Evolutionary conservation across 495 filamentous ascomycete genomes (phyloP).

Genomic region (Recurvomyces mirabilis): DNA sequence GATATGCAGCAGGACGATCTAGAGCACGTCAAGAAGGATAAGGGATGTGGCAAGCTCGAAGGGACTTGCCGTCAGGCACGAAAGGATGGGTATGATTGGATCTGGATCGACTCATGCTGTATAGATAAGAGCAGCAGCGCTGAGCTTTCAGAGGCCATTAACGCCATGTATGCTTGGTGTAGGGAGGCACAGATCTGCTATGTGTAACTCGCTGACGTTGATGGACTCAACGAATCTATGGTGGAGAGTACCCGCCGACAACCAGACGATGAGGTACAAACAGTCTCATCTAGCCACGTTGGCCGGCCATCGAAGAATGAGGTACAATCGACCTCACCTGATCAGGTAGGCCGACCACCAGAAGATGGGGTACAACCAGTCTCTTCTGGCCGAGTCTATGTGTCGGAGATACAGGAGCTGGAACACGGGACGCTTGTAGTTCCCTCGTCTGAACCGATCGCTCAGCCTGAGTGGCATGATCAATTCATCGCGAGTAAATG

Average conservation of each 20-base stretch:
- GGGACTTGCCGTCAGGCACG: constrained; percentile 1
- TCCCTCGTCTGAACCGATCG: no score
- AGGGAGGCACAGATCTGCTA: constrained; percentile 5
- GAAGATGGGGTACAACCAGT: no score
- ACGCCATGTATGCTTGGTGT: constrained; percentile 12
- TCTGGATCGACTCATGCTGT: constrained; percentile 20
- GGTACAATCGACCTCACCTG: no score
- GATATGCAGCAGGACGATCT: not conserved
- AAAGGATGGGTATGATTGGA: constrained; percentile 2
- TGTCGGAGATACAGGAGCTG: no score
- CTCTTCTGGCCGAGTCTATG: no score
- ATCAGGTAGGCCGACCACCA: no score
- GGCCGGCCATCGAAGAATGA: no score
- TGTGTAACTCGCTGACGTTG: constrained; percentile 13
- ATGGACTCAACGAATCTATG: not conserved
- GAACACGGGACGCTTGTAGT: no score
- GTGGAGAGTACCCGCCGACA: no score
- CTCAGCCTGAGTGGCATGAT: no score
- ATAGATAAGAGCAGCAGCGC: constrained; percentile 17
- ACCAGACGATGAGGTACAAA: no score
- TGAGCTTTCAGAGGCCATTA: constrained; percentile 16
- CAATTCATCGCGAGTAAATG: constrained; percentile 8
- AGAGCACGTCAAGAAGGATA: not conserved
- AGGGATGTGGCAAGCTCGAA: not conserved
- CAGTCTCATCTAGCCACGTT: no score